These are phyloP conservation scores for Rhododendron molle DNA, from an alignment of 148 eudicot species.

Conservation along the genomic window DNA sequence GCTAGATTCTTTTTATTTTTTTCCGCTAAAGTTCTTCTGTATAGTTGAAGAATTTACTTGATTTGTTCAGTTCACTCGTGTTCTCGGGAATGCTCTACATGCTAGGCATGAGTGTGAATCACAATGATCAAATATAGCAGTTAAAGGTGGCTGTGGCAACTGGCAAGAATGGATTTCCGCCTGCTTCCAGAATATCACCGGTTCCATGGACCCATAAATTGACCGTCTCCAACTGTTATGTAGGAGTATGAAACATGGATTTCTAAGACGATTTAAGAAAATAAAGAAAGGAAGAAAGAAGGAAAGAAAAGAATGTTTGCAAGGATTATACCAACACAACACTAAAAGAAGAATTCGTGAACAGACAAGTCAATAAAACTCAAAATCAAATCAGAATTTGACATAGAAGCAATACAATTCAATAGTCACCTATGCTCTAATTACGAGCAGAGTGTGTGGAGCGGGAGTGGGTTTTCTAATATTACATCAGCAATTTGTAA, in stretches of 20 bases:
- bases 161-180: not conserved
- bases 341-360: not conserved
- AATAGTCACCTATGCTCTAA: not conserved
- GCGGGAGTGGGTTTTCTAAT: not conserved
- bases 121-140: not conserved
- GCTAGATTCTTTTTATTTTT: not conserved
- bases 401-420: not conserved
- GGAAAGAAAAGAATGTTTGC: not conserved
- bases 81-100: not conserved
- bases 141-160: not conserved
- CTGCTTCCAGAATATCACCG: not conserved
- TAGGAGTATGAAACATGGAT: not conserved
- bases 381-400: not conserved
- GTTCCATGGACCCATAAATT: not conserved
- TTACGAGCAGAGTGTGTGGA: not conserved
- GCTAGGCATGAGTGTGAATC: not conserved
- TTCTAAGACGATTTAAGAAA: not conserved
- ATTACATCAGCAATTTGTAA: not conserved
- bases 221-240: not conserved
- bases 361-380: not conserved
- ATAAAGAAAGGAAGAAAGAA: not conserved
- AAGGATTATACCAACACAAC: not conserved
- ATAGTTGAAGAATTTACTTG: not conserved
- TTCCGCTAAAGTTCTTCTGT: not conserved
- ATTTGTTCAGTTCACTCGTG: not conserved